Conservation (phyloP, 1,284 basidiomycete species). For the Moniliophthora roreri region DNA sequence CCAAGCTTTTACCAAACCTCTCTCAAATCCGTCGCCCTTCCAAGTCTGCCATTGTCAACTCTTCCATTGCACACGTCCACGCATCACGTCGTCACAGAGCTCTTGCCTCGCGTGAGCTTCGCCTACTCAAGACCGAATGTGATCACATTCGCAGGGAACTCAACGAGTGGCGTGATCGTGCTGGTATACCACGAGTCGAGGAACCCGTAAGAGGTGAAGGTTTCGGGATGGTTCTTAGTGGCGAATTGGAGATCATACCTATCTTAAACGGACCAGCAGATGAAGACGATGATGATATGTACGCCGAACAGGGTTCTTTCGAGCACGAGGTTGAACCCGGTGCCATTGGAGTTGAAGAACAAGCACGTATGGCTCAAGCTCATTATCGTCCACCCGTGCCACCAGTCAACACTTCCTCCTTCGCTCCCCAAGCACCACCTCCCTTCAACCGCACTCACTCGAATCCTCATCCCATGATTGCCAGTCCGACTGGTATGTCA, state of each 20-base stretch:
- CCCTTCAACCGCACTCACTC: no score
- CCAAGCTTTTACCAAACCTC: constrained; percentile 85
- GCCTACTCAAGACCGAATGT: constrained; percentile 71
- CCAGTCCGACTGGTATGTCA: no score
- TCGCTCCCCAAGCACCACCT: no score
- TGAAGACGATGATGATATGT: neutral
- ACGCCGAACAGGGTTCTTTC: neutral
- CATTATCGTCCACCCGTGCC: no score
- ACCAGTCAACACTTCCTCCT: no score
- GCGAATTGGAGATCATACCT: constrained; percentile 65
- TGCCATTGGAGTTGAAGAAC: no score
- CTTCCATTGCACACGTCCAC: constrained; percentile 82
- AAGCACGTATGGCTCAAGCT: no score
- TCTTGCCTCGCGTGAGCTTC: constrained; percentile 75
- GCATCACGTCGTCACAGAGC: constrained; percentile 78
- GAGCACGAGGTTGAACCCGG: neutral
- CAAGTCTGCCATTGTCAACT: constrained; percentile 96
- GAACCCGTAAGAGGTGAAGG: constrained; percentile 68
- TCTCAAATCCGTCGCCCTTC: constrained; percentile 88
- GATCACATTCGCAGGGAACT: constrained; percentile 84
- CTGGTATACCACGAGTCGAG: constrained; percentile 65
- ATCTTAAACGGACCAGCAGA: constrained; percentile 7
- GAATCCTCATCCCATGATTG: no score
- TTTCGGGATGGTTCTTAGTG: constrained; percentile 66
- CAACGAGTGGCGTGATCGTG: constrained; percentile 85